Evolutionary conservation across 2,329 filamentous ascomycete genomes (phyloP), one percentile per base, ranked within the genome.

Genomic region (Rhinocladiella similis): DNA sequence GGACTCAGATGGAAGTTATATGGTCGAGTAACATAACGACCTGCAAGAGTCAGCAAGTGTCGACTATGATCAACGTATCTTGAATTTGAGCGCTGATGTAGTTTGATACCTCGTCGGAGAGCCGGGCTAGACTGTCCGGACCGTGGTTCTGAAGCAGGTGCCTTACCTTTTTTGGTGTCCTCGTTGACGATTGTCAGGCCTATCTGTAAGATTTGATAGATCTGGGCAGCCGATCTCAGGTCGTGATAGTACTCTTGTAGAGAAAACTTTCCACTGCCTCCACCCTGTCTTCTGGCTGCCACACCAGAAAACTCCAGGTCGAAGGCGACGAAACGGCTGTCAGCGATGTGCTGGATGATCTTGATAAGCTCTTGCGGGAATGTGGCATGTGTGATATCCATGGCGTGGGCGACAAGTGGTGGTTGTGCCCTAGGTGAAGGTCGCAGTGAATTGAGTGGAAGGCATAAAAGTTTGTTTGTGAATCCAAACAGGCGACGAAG

Each of bases 251-350:
- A 79, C 42, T 85, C 73, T 63, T 88, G 81, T 1, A 88, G 71
- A 2, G 78, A 79, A 29, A 77, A 77, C 27, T 73, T 69, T 12
- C 67, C 63, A 29, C 61, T 66, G 51, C 64, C 65, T 41, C 56
- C 59, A 36, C 57, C 59, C 3, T 48, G 33, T 54, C 62, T 54
- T 66, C 67, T 13, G 66, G 64, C 43, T 73, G 71, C 75, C 19
- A 89, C 84, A 1, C 86, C 86, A 13, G 85, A 87, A 45, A 88
- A 80, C 69, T 89, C 86, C 12, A 88, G 75, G 66, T 89, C 86
- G 56, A 89, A 75, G 2, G 84, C 76, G 12, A 89, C 80, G 63
- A 87, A 88, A 57, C 79, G 77, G 33, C 83, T 80, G 53, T 80
- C 75, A 22, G 82, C 78, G 54, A 89, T 79, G 54, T 82, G 75